phyloP scores from a whole-genome alignment of 352 stramenopile genomes.

The Globisporangium irregulare region DNA sequence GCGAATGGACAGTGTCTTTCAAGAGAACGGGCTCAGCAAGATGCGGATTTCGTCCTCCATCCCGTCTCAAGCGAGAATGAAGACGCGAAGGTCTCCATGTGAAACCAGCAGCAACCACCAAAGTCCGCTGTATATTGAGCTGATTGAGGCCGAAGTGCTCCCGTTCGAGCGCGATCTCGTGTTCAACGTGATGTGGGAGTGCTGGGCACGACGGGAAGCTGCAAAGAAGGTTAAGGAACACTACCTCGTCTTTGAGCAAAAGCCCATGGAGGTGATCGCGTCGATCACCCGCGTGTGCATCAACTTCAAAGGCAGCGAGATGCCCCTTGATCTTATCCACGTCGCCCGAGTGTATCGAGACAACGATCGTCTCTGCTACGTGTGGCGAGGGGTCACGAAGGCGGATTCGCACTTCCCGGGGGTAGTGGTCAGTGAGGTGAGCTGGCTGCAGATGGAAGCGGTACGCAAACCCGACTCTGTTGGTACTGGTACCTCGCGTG shows the following conservation, averaged over 20 bases:
- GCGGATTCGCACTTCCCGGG: conserved; percentile 9
- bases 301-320: neutral
- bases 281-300: neutral
- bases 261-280: neutral
- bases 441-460: neutral
- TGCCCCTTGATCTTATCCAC: neutral
- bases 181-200: conserved; percentile 4
- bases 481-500: too few species aligned
- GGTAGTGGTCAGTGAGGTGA: too few species aligned
- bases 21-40: neutral
- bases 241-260: neutral
- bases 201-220: neutral
- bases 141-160: neutral
- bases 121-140: conserved; percentile 4
- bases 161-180: conserved; percentile 5
- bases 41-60: neutral
- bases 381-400: conserved; percentile 9
- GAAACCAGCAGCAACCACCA: neutral
- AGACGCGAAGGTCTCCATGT: neutral
- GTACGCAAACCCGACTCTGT: too few species aligned
- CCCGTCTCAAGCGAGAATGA: neutral
- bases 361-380: neutral
- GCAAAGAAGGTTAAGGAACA: neutral
- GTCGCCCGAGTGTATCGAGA: neutral
- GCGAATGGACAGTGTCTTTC: neutral